Conservation (phyloP, 257 asterid genomes). For the Solanum chiquidenum region DNA sequence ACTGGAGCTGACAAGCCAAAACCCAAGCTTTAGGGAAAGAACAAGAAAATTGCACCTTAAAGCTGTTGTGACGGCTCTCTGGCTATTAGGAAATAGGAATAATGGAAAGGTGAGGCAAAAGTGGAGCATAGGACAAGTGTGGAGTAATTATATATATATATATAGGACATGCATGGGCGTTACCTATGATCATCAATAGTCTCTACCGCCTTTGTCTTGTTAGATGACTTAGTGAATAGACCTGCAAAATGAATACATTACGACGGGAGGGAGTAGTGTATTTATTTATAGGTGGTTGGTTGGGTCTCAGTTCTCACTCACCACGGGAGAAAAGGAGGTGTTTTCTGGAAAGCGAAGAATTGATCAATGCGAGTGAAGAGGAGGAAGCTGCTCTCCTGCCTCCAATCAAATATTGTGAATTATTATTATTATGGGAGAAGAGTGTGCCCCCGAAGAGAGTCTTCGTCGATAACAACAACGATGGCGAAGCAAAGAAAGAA, state of each 20-base stretch:
- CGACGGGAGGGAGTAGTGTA: no score
- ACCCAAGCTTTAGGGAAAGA: constrained; percentile 91
- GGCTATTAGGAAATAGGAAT: constrained; percentile 22
- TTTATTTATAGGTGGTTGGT: background rate
- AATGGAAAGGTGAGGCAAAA: background rate
- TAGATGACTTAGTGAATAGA: constrained; percentile 50
- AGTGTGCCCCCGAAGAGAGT: background rate
- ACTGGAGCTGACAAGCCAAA: constrained; percentile 84
- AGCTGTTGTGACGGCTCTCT: constrained; percentile 96
- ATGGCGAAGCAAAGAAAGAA: constrained; percentile 45
- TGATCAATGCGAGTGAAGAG: background rate
- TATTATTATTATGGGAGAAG: background rate
- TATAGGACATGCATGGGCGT: background rate
- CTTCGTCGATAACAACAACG: background rate
- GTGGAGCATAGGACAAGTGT: background rate
- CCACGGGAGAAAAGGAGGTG: constrained; percentile 38
- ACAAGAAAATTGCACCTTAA: constrained; percentile 94
- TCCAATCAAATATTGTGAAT: constrained; percentile 6
- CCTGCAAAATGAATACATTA: constrained; percentile 28
- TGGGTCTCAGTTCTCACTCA: constrained; percentile 8
- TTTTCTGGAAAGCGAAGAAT: constrained; percentile 14
- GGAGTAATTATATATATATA: no score
- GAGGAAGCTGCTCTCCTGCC: constrained; percentile 6
- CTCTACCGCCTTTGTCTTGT: constrained; percentile 32
- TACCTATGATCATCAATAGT: constrained; percentile 66